Evolutionary conservation across 306 rosid genomes (phyloP), one percentile per base, ranked within the genome.

Genomic region (Styphnolobium japonicum): DNA sequence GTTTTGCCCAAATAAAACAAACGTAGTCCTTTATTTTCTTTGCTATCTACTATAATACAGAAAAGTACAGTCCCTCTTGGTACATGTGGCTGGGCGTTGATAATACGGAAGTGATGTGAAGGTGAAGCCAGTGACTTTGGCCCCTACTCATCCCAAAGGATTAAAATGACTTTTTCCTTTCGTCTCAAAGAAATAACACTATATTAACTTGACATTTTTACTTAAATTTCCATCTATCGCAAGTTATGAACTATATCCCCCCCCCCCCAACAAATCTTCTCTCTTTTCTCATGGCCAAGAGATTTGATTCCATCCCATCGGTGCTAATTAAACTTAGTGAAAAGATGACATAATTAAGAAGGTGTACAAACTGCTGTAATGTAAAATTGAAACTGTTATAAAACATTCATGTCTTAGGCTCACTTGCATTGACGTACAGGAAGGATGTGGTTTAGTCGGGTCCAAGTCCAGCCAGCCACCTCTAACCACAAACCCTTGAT

Each of bases 401-500:
- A 0, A 4, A 45, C 51, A 3, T 45, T 56, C 52, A n/a, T 40
- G 25, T 39, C 22, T 53, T 37, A 10, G 29, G 8, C 43, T 36
- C 40, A 49, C 3, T 43, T 49, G 23, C 27, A 43, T 77, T 67
- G 1, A 2, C 31, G 18, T 69, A 70, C 42, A 43, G 37, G 67
- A 8, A 40, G 53, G 70, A 45, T 10, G 37, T 65, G 74, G 60
- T 22, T 1, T 31, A 4, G 77, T 57, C 8, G n/a, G 60, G 79
- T 70, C 69, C 63, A 65, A 25, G n/a, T 23, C 60, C 37, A 68
- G 68, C 65, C 29, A 79, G 57, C 83, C 3, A 83, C 71, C 53
- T 57, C 23, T 25, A 58, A 53, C 68, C 19, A 27, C 39, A 42
- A 82, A 73, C 68, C 78, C 77, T 68, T 75, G 80, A 75, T 77